phyloP scores from a whole-genome alignment of 1,139 yeast genomes.

The Candida sanyaensis region DNA sequence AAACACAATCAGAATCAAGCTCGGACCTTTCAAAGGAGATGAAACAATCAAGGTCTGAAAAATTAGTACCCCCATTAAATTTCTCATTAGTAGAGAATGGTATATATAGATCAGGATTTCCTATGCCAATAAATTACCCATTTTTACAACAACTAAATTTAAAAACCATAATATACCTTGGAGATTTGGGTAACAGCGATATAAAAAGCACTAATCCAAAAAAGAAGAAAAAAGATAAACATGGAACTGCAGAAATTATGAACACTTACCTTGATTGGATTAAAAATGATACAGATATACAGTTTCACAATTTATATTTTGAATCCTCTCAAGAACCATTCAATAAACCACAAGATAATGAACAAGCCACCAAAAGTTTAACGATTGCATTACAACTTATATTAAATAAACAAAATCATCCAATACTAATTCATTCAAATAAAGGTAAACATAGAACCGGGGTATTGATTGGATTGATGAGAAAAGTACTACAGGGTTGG shows the following conservation, averaged over 20 bases:
- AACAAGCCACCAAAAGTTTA: constrained; percentile 49
- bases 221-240: constrained; percentile 24
- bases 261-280: constrained; percentile 67
- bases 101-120: constrained; percentile 90
- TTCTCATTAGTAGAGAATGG: constrained; percentile 87
- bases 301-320: constrained; percentile 63
- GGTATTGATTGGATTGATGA: constrained; percentile 82
- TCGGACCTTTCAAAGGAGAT: background rate
- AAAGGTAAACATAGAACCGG: constrained; percentile 97
- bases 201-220: constrained; percentile 35
- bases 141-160: constrained; percentile 71
- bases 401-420: constrained; percentile 73
- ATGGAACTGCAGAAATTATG: constrained; percentile 41
- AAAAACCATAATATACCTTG: constrained; percentile 80
- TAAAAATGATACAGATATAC: constrained; percentile 47
- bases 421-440: constrained; percentile 86
- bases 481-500: constrained; percentile 91
- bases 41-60: background rate
- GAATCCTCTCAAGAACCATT: constrained; percentile 78
- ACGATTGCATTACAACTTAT: constrained; percentile 63
- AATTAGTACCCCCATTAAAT: constrained; percentile 82
- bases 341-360: constrained; percentile 47
- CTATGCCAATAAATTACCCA: constrained; percentile 80
- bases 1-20: background rate
- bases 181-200: constrained; percentile 55